phyloP scores from a whole-genome alignment of 2,329 filamentous ascomycete genomes.

The Sporothrix dimorphospora region DNA sequence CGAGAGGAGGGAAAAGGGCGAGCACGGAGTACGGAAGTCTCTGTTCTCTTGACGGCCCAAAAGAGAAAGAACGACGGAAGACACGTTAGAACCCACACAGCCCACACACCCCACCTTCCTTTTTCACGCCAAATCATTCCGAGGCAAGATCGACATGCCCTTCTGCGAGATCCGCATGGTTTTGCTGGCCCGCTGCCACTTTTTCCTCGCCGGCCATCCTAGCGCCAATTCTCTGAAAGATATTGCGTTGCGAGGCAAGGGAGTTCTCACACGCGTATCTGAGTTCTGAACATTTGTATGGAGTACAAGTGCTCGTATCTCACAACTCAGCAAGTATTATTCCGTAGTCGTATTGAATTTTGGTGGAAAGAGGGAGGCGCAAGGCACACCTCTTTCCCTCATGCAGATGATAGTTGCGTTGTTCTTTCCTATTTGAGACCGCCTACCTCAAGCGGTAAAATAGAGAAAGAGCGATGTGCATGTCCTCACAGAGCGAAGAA shows the following conservation, averaged over 20 bases:
- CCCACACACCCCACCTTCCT: neutral
- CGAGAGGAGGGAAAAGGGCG: neutral
- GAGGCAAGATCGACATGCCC: constrained; percentile 18
- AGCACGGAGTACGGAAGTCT: neutral
- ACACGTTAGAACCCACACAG: neutral
- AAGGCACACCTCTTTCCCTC: neutral
- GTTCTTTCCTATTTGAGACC: neutral
- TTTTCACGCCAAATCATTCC: neutral
- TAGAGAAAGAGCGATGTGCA: neutral
- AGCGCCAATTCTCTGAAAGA: neutral
- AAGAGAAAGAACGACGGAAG: constrained; percentile 16
- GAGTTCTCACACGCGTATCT: neutral
- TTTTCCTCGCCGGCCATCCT: neutral
- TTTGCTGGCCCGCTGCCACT: neutral
- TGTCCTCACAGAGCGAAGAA: neutral
- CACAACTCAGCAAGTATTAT: neutral
- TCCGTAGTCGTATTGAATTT: neutral
- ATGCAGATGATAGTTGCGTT: neutral
- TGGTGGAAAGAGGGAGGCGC: neutral
- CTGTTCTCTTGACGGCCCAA: neutral
- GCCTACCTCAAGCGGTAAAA: neutral
- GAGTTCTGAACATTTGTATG: neutral
- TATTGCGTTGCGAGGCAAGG: neutral
- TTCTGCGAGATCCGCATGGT: constrained; percentile 23
- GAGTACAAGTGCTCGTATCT: neutral